Base-by-base conservation (phyloP, 768 basidiomycete species). In the Suillus lakei region DNA sequence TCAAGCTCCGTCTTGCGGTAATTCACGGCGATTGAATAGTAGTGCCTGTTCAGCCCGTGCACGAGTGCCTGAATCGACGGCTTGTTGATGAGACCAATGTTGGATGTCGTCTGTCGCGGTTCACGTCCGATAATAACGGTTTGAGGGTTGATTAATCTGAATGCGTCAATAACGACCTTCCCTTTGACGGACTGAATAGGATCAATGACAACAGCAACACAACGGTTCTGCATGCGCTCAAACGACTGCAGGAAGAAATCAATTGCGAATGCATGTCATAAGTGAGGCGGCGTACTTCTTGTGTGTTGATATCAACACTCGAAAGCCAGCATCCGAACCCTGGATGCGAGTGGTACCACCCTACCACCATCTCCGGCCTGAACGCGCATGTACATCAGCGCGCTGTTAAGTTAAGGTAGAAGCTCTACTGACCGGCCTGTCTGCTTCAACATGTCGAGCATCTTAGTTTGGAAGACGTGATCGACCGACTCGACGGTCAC, bases 301-400 rank as follows among this genome's bases (percentile, higher is more conserved):
- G 98, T 5, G 98, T 99, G 79, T 98, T 98, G 75, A 99, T 96
- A 80, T 99, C 98, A 26, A 99, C 97, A 71, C 95, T 96, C 54
- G 96, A 98, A 46, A 99, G 83, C 98, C 98, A 99, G 77, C 98
- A 99, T 5, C 98, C 98, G 79, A 99, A 99, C 43, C 98, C 98
- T 63, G 98, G 98, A 83, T 99, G 98, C 44, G 98, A 99, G 79
- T 99, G 98, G 74, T 99, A 99, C 98, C 98, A 99, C 4, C 98
- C 98, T 1, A 99, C 98, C 6, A 99, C 98, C 89, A 91, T 93
- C 82, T 99, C 98, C 38, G 97, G 93, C 71, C 96, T 90, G 65
- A 18, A 61, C 58, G n/a, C 39, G 32, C 54, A 64, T 39, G 53
- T 70, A 56, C 55, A 60, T 63, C 60, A 56, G 61, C 53, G 39